Conservation (phyloP, 148 eudicot genomes). For the Beta vulgaris region DNA sequence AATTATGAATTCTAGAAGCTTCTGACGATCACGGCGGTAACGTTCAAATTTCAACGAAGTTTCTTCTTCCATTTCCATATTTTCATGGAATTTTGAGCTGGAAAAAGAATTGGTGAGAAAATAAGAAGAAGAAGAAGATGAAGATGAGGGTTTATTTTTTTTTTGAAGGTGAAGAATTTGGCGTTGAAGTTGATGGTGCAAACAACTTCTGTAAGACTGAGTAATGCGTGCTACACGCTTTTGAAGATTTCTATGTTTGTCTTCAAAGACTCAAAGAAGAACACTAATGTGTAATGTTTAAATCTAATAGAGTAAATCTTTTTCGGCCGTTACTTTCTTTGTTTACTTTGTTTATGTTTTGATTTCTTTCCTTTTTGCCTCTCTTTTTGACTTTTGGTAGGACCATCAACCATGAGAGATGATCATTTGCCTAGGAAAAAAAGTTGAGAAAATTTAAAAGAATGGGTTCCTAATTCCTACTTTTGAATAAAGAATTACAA, state of each 20-base stretch:
- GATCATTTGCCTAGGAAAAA: background rate
- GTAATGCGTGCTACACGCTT: slow-evolving; percentile 3
- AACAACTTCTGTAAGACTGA: background rate
- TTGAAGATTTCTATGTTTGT: background rate
- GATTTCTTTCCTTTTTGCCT: background rate
- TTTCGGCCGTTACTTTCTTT: background rate
- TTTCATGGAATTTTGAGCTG: background rate
- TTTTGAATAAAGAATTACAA: background rate
- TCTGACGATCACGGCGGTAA: slow-evolving; percentile 64
- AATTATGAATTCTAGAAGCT: slow-evolving; percentile 61
- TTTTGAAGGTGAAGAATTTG: too few species aligned
- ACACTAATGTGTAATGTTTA: too few species aligned
- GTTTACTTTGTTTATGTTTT: background rate
- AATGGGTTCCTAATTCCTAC: too few species aligned
- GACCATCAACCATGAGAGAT: background rate
- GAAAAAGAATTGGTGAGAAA: background rate
- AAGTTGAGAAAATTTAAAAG: background rate
- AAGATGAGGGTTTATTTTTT: too few species aligned
- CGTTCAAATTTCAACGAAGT: slow-evolving; percentile 31
- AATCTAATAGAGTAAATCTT: too few species aligned
- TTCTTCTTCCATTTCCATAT: slow-evolving; percentile 10
- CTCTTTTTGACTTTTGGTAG: background rate
- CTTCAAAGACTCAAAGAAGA: too few species aligned
- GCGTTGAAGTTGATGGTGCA: background rate
- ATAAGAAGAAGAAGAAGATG: background rate